Percentiles rank a stretch among this genome's conserved stretches.
These are phyloP conservation scores for Coniosporium tulheliwenetii DNA, from an alignment of 2,329 filamentous ascomycete genomes.

Conservation along the genomic window DNA sequence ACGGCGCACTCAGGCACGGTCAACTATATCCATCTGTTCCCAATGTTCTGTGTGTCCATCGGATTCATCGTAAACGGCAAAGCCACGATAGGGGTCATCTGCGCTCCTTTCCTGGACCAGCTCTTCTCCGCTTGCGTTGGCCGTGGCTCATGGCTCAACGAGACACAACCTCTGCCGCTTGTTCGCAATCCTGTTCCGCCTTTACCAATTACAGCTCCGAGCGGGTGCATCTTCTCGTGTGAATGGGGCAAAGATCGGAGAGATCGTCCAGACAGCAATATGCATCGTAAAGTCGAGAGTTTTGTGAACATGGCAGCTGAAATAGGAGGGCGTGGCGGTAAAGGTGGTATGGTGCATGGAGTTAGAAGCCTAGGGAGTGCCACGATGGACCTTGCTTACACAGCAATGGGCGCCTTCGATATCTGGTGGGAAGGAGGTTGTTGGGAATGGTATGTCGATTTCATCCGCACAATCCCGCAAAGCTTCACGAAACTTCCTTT, in stretches of 20 bases:
- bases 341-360: conserved; percentile 67
- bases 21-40: conserved; percentile 67
- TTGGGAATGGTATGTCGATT: conserved; percentile 53
- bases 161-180: conserved; percentile 46
- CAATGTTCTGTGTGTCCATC: conserved; percentile 70
- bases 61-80: conserved; percentile 44
- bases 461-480: neutral
- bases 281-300: conserved; percentile 56
- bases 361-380: conserved; percentile 52
- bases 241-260: conserved; percentile 69
- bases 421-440: conserved; percentile 76
- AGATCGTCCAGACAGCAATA: conserved; percentile 49
- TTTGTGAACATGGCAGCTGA: conserved; percentile 64
- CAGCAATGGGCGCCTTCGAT: conserved; percentile 59
- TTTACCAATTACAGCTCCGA: conserved; percentile 47
- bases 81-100: conserved; percentile 55
- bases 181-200: conserved; percentile 46
- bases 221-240: conserved; percentile 56
- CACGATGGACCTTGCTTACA: conserved; percentile 59
- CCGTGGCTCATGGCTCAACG: conserved; percentile 54
- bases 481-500: too few relatives aligned
- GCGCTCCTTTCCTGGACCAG: conserved; percentile 54
- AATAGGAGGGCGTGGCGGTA: conserved; percentile 42
- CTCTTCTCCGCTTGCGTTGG: conserved; percentile 53
- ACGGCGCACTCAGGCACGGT: conserved; percentile 38